Evolutionary conservation across 345 rosid species (phyloP), one percentile per base, ranked within the genome.

Genomic region (Reutealis trisperma): DNA sequence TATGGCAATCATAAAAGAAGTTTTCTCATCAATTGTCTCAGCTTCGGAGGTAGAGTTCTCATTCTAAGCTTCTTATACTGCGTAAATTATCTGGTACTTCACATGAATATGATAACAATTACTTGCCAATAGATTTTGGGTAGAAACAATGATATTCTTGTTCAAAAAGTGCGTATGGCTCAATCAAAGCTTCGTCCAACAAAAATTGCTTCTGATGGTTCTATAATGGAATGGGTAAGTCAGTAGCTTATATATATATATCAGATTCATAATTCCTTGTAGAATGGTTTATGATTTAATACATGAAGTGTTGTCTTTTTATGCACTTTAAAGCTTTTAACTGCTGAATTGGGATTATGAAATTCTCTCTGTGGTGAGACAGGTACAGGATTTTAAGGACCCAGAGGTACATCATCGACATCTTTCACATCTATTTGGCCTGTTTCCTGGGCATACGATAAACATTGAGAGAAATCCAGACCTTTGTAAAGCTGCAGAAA

Each of bases 141-240:
- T 11, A 88, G 69, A 83, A 65, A 52, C 0, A 80, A 83, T 51
- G 95, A 90, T 67, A 67, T 85, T 81, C 84, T 96, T 24, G 81
- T 93, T 13, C 73, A 79, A 45, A 83, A 79, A 84, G 98, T 93
- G 74, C 79, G 47, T 24, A 83, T 79, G 71, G 95, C 94, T 81
- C 92, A 67, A 72, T 84, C 83, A 59, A 92, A 84, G 77, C 95
- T 93, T 77, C 82, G 77, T 73, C 98, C 98, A 0, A 85, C 88
- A 58, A 91, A 80, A 85, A 80, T 90, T 78, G 81, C 90, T 8
- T 69, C 71, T 81, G 98, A 93, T 78, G 96, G 97, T 70, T 91
- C 94, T 37, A 85, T 96, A 57, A 96, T 91, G 98, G 99, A 96
- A 90, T 92, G 99, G 99, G 97, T 90, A 83, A 58, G 77, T 64